phyloP scores from a whole-genome alignment of 306 rosid species.

The Fagus crenata region DNA sequence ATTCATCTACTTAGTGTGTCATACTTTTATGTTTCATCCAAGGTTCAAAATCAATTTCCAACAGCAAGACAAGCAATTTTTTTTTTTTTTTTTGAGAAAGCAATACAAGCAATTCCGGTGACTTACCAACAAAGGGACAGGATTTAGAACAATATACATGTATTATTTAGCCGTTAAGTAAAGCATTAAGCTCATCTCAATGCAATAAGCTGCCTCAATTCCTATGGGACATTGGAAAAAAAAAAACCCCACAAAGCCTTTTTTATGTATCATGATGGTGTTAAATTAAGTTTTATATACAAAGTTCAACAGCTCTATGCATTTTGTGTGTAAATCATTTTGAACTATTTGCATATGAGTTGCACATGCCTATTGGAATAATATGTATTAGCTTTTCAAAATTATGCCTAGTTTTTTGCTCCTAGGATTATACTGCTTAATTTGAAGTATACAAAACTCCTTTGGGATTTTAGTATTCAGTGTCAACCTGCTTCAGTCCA shows the following conservation, averaged over 20 bases:
- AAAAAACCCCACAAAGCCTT: not conserved
- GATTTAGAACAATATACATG: not conserved
- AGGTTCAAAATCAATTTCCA: not conserved
- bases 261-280: not conserved
- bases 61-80: not conserved
- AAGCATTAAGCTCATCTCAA: not conserved
- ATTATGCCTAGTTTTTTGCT: not conserved
- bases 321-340: no score
- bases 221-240: not conserved
- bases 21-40: not conserved
- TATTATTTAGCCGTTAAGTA: not conserved
- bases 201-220: not conserved
- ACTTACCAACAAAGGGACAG: not conserved
- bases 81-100: not conserved
- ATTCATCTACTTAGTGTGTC: not conserved
- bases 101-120: not conserved
- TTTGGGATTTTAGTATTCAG: conserved; percentile 2
- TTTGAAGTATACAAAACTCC: conserved; percentile 13
- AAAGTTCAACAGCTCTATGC: no score
- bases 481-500: not conserved
- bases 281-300: not conserved
- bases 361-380: not conserved
- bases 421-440: not conserved
- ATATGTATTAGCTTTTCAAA: not conserved
- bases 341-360: not conserved